Evolutionary conservation across 352 stramenopile genomes (phyloP).

Genomic region (Phytophthora aleatoria): DNA sequence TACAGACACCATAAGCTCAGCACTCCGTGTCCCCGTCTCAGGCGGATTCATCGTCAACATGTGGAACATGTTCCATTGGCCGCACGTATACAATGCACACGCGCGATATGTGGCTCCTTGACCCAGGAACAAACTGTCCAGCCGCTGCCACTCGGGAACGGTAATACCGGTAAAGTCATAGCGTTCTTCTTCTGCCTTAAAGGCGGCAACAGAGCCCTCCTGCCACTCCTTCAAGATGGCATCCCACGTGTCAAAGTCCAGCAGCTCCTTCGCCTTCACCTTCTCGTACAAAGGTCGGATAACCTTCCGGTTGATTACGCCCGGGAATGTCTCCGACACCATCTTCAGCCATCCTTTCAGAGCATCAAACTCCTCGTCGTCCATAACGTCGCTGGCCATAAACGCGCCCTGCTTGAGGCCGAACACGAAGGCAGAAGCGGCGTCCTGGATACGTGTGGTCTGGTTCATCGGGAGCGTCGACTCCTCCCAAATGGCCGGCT

Average conservation of each 20-base stretch:
- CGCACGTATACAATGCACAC: conserved; percentile 82
- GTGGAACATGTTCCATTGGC: conserved; percentile 90
- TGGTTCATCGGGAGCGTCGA: conserved; percentile 76
- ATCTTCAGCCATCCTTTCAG: conserved; percentile 81
- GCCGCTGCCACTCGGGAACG: conserved; percentile 70
- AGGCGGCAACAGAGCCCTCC: conserved; percentile 46
- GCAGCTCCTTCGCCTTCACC: conserved; percentile 54
- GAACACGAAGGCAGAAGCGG: conserved; percentile 80
- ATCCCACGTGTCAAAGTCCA: conserved; percentile 80
- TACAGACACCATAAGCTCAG: conserved; percentile 69
- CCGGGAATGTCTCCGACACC: conserved; percentile 75
- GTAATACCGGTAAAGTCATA: conserved; percentile 51
- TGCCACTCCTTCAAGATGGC: conserved; percentile 69
- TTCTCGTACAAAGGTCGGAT: conserved; percentile 55
- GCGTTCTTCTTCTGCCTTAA: conserved; percentile 59
- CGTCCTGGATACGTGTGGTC: conserved; percentile 78
- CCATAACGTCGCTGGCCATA: conserved; percentile 74
- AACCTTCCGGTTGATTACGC: conserved; percentile 72
- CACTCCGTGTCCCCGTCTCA: conserved; percentile 38
- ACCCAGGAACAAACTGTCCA: conserved; percentile 68
- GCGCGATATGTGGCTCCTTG: conserved; percentile 68
- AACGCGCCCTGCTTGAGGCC: conserved; percentile 79
- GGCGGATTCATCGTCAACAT: conserved; percentile 81
- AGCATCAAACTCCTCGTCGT: conserved; percentile 77
- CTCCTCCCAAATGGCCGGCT: conserved; percentile 70